phyloP scores from a whole-genome alignment of 2,329 filamentous ascomycete species.

The Aspergillus aculeatinus region DNA sequence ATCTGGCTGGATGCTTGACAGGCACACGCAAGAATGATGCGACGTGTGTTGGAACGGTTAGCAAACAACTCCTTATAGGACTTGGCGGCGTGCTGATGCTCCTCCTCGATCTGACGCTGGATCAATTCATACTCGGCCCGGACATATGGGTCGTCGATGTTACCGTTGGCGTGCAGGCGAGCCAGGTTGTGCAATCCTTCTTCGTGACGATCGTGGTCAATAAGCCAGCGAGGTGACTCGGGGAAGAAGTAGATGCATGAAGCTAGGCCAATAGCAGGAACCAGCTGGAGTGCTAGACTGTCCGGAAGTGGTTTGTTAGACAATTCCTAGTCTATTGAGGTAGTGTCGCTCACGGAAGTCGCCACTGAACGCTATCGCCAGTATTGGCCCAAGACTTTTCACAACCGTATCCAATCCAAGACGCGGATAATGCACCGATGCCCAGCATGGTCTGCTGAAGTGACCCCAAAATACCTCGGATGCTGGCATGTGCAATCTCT shows the following conservation, averaged over 20 bases:
- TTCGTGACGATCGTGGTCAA: constrained; percentile 11
- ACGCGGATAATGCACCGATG: constrained; percentile 1
- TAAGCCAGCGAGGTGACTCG: constrained; percentile 9
- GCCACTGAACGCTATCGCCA: constrained; percentile 8
- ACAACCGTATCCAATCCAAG: constrained; percentile 13
- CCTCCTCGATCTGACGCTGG: constrained; percentile 9
- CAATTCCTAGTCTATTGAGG: accelerated
- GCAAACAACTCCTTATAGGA: constrained; percentile 10
- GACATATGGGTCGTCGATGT: constrained; percentile 6
- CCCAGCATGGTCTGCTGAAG: constrained; percentile 5
- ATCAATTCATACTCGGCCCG: constrained; percentile 8
- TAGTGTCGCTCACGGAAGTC: not conserved
- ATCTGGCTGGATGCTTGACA: constrained; percentile 9
- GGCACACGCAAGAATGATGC: constrained; percentile 9
- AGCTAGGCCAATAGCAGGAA: constrained; percentile 9
- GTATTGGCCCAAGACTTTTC: constrained; percentile 4
- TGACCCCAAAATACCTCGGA: constrained; percentile 4
- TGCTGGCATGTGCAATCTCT: constrained; percentile 9
- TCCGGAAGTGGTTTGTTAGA: not conserved
- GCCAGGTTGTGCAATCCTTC: constrained; percentile 6
- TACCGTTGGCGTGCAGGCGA: constrained; percentile 5
- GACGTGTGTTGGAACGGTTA: constrained; percentile 7
- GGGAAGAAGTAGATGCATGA: constrained; percentile 12
- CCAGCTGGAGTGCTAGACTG: constrained; percentile 6
- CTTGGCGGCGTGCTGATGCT: constrained; percentile 8